phyloP scores from a whole-genome alignment of 805 yeast genomes.

The Priceomyces medius region DNA sequence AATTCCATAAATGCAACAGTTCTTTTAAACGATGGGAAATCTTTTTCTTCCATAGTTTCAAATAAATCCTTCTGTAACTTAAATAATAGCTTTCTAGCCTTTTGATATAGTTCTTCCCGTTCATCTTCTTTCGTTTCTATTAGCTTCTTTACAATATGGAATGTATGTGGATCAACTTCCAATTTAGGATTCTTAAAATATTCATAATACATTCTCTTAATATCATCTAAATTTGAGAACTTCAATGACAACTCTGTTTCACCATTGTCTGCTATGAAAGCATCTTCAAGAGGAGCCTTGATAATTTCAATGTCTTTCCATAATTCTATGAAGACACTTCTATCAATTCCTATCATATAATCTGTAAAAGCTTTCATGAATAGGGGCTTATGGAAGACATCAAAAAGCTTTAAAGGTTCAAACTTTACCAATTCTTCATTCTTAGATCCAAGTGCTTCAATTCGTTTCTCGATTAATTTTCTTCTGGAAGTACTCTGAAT shows the following conservation, averaged over 20 bases:
- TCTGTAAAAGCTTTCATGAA: slow-evolving; percentile 24
- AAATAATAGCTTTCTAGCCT: slow-evolving; percentile 61
- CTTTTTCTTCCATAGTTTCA: slow-evolving; percentile 48
- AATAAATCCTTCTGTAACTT: slow-evolving; percentile 55
- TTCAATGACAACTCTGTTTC: slow-evolving; percentile 37
- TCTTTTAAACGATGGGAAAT: slow-evolving; percentile 56
- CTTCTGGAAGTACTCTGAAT: not conserved
- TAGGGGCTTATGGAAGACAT: slow-evolving; percentile 47
- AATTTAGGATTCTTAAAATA: slow-evolving; percentile 33
- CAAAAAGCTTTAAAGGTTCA: slow-evolving; percentile 30
- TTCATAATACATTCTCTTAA: slow-evolving; percentile 45
- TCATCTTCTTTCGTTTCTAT: slow-evolving; percentile 11
- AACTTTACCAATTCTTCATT: not conserved
- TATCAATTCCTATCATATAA: slow-evolving; percentile 16
- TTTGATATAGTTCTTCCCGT: slow-evolving; percentile 34
- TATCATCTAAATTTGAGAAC: slow-evolving; percentile 51
- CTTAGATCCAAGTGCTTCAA: not conserved
- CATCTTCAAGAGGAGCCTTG: slow-evolving; percentile 69
- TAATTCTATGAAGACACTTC: slow-evolving; percentile 46
- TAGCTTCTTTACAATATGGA: slow-evolving; percentile 31
- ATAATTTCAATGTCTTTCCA: slow-evolving; percentile 69
- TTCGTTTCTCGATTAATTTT: not conserved
- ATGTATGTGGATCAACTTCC: slow-evolving; percentile 5
- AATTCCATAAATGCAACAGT: slow-evolving; percentile 54
- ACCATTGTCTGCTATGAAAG: slow-evolving; percentile 25